Base-by-base conservation (phyloP, 1,284 basidiomycete genomes). In the Prillingera fragicola region DNA sequence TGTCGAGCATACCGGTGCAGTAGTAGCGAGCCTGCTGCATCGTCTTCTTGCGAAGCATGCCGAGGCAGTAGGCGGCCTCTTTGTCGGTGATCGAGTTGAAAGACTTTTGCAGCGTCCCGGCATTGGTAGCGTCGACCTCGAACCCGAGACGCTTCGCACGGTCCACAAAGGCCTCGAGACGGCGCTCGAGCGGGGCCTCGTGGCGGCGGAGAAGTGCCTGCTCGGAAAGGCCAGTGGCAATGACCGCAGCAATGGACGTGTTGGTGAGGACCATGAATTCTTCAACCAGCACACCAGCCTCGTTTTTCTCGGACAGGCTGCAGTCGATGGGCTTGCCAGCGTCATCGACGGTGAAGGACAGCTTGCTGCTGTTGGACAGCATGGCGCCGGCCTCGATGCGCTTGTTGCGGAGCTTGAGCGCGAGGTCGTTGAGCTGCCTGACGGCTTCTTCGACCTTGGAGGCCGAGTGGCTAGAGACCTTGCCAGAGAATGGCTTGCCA, bases 1-100 rank as follows among this genome's bases (percentile, higher is more conserved):
- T 98, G 72, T 99, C 95, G 57, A 98, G 78, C 89, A 97, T 95
- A 55, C 95, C 95, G 21, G 92, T 82, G 67, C 94, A 98, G 81
- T 96, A 98, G 74, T 98, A 97, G 69, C 92, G 92, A 53, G 95
- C 88, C 41, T 83, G 81, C 50, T 62, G 84, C 60, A 94, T 95
- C 15, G 89, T 82, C 71, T 95, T 96, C 65, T 81, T 84, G 24
- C 84, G 81, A 32, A 96, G 76, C 17, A 94, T 67, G 65, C 91
- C 82, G 17, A 96, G 75, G 22, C 89, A 77, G 38, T 79, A 74
- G 45, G 82, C 81, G 49, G 84, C 84, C 44, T 79, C 79, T 12
- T 82, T 79, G 56, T 94, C 82, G 36, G 78, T 65, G 48, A 98
- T 78, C 18, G 77, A 73, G 27, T 84, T 73, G 59, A 97, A 81